Evolutionary conservation across 805 yeast species (phyloP).

Genomic region (Lipomyces starkeyi): DNA sequence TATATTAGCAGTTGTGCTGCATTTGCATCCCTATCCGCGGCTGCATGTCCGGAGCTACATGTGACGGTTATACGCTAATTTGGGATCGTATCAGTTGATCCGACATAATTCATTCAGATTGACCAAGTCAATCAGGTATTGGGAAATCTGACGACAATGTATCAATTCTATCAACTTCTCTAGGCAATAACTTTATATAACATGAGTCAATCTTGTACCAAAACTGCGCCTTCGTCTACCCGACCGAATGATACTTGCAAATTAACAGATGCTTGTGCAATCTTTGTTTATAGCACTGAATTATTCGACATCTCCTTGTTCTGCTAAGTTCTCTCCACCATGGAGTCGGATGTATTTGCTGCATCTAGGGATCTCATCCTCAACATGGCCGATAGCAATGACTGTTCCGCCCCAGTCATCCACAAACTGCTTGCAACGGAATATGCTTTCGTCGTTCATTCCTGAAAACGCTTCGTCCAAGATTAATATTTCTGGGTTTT

Average conservation of each 20-base stretch:
- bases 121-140: too few species aligned
- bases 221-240: neutral
- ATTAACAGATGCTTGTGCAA: neutral
- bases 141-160: too few species aligned
- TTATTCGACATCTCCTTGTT: constrained; percentile 26
- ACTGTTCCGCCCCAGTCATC: constrained; percentile 71
- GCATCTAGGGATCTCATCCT: constrained; percentile 77
- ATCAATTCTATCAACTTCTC: too few species aligned
- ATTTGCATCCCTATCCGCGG: neutral
- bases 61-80: too few species aligned
- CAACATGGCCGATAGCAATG: constrained; percentile 81
- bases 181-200: too few species aligned
- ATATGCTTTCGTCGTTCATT: constrained; percentile 71
- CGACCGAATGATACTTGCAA: constrained; percentile 6
- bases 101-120: too few species aligned
- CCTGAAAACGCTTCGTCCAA: constrained; percentile 94
- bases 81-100: too few species aligned
- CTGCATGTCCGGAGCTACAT: too few species aligned
- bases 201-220: too few species aligned
- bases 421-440: constrained; percentile 59
- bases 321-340: constrained; percentile 31
- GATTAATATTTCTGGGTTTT: constrained; percentile 76
- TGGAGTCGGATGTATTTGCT: constrained; percentile 55
- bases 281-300: neutral
- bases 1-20: neutral